Evolutionary conservation across 805 yeast species (phyloP).

Genomic region (Lachancea sp.): DNA sequence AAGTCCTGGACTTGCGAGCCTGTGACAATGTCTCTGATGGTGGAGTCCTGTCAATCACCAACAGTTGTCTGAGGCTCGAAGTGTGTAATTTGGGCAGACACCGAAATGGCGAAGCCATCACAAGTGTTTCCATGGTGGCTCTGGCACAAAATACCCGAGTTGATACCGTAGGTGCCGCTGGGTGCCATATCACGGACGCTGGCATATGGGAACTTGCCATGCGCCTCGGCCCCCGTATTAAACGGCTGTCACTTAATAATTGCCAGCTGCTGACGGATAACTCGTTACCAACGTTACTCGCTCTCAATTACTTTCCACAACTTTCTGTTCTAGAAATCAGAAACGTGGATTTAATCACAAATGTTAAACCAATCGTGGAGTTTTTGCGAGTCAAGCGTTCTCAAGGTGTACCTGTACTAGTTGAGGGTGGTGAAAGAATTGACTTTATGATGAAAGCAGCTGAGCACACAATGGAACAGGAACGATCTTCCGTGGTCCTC

Average conservation of each 20-base stretch:
- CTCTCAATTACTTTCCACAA: constrained; percentile 44
- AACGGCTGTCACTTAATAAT: constrained; percentile 68
- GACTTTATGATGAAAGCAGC: constrained; percentile 53
- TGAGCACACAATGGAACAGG: constrained; percentile 52
- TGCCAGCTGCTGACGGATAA: constrained; percentile 56
- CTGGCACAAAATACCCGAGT: constrained; percentile 52
- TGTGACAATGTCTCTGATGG: constrained; percentile 73
- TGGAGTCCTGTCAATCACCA: constrained; percentile 64
- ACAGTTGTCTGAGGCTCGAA: constrained; percentile 49
- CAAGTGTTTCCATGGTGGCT: constrained; percentile 60
- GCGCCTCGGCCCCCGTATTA: constrained; percentile 43
- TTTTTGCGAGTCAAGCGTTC: constrained; percentile 51
- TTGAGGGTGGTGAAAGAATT: constrained; percentile 74
- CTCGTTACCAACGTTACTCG: constrained; percentile 44
- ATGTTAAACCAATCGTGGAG: constrained; percentile 58
- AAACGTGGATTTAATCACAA: constrained; percentile 49
- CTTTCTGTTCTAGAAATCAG: constrained; percentile 74
- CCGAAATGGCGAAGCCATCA: constrained; percentile 54
- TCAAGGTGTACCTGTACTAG: constrained; percentile 45
- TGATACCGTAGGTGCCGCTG: constrained; percentile 80
- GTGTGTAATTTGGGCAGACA: constrained; percentile 79
- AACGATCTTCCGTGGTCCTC: constrained; percentile 50
- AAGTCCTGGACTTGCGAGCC: constrained; percentile 70
- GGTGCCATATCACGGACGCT: constrained; percentile 72
- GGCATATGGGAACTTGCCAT: constrained; percentile 75